Percentiles rank a stretch among this genome's conserved stretches.
These are phyloP conservation scores for Lepidium aucheri DNA, from an alignment of 345 rosid genomes.

Conservation along the genomic window DNA sequence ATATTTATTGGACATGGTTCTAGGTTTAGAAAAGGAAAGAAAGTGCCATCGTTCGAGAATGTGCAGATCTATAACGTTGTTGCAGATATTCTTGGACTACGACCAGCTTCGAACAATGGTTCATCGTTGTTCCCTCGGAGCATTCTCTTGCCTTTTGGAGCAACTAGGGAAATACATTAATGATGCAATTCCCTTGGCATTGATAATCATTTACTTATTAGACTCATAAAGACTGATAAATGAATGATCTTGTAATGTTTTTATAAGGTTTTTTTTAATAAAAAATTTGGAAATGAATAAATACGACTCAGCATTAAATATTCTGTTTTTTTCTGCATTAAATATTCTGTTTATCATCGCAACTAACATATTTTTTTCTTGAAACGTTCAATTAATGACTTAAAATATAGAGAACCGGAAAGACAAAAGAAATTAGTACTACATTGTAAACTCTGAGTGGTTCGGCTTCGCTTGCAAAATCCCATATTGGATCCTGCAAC, in stretches of 20 bases:
- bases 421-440: not conserved
- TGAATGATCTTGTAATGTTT: no score
- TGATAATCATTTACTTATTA: no score
- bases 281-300: no score
- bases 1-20: slow-evolving; percentile 89
- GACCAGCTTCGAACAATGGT: slow-evolving; percentile 80
- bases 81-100: slow-evolving; percentile 69
- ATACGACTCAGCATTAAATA: no score
- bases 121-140: slow-evolving; percentile 36
- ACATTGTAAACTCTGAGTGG: not conserved
- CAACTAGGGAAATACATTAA: not conserved
- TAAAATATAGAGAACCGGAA: not conserved
- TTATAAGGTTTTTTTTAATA: no score
- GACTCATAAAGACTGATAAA: no score
- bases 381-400: not conserved
- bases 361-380: no score
- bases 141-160: slow-evolving; percentile 39
- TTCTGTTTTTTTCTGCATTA: no score
- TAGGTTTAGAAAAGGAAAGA: slow-evolving; percentile 55
- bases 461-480: slow-evolving; percentile 3
- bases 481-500: slow-evolving; percentile 18
- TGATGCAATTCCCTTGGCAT: no score
- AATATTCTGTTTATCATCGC: no score
- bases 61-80: slow-evolving; percentile 70
- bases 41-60: slow-evolving; percentile 90